Evolutionary conservation across 768 basidiomycete species (phyloP).

Genomic region (Inosperma sp.): DNA sequence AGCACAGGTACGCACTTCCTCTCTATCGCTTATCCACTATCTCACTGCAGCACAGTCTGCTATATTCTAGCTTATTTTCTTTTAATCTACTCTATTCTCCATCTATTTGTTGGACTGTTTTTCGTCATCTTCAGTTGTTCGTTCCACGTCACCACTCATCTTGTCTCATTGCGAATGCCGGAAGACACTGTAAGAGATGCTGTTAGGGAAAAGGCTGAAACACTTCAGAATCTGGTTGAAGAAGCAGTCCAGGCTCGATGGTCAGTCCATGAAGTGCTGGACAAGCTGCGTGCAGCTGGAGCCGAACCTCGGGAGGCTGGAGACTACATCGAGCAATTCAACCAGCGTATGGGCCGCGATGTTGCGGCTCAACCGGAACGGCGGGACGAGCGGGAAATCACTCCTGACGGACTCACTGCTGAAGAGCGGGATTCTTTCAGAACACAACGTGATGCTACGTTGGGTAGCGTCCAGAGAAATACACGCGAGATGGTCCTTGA

Average conservation of each 20-base stretch:
- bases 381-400: too few relatives aligned
- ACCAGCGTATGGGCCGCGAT: background rate
- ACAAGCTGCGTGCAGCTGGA: background rate
- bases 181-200: background rate
- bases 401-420: background rate
- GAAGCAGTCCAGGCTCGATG: background rate
- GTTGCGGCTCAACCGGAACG: too few relatives aligned
- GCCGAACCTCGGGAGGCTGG: background rate
- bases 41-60: too few relatives aligned
- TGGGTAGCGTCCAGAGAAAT: background rate
- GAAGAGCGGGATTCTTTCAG: background rate
- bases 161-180: background rate
- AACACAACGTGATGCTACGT: background rate
- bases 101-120: background rate
- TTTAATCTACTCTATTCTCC: background rate
- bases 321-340: background rate
- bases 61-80: too few relatives aligned
- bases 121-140: background rate
- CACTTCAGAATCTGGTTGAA: background rate
- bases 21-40: too few relatives aligned
- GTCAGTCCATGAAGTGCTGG: background rate
- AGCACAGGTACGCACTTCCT: too few relatives aligned
- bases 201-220: background rate
- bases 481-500: background rate
- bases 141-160: background rate